phyloP scores from a whole-genome alignment of 2,329 filamentous ascomycete genomes.

The Domatiomyces globalis region DNA sequence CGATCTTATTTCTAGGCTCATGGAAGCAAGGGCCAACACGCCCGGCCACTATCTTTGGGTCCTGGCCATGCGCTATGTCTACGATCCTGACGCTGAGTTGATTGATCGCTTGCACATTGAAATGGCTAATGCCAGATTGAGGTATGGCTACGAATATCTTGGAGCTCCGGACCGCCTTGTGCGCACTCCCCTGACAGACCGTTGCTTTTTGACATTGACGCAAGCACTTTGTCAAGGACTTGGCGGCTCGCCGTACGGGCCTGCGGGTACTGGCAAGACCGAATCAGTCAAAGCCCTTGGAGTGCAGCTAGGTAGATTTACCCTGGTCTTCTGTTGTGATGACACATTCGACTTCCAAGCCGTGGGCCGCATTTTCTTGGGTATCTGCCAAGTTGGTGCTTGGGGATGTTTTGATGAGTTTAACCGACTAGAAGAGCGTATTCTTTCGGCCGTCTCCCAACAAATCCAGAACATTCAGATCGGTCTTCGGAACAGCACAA shows the following conservation, averaged over 20 bases:
- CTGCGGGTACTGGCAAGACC: conserved; percentile 95
- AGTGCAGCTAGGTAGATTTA: conserved; percentile 91
- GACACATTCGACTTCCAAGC: conserved; percentile 99
- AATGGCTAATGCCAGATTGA: conserved; percentile 92
- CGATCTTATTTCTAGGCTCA: conserved; percentile 77
- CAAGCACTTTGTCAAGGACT: conserved; percentile 90
- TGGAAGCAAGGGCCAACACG: conserved; percentile 57
- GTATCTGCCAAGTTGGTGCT: conserved; percentile 95
- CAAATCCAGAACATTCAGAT: conserved; percentile 99
- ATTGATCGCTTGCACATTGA: conserved; percentile 73
- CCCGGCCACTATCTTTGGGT: conserved; percentile 83
- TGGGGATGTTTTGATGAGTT: conserved; percentile 99
- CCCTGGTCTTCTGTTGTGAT: conserved; percentile 97
- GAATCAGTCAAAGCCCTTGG: conserved; percentile 97
- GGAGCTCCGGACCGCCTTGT: conserved; percentile 94
- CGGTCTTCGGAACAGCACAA: conserved; percentile 69
- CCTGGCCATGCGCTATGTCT: conserved; percentile 92
- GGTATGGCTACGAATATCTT: conserved; percentile 96
- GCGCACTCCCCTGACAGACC: conserved; percentile 88
- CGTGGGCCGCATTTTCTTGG: conserved; percentile 98
- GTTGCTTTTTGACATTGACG: conserved; percentile 94
- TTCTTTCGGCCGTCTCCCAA: conserved; percentile 93
- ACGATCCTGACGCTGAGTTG: conserved; percentile 65
- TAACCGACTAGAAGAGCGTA: conserved; percentile 95
- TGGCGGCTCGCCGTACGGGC: conserved; percentile 92